Base-by-base conservation (phyloP, 306 rosid genomes). In the Ceratonia siliqua region DNA sequence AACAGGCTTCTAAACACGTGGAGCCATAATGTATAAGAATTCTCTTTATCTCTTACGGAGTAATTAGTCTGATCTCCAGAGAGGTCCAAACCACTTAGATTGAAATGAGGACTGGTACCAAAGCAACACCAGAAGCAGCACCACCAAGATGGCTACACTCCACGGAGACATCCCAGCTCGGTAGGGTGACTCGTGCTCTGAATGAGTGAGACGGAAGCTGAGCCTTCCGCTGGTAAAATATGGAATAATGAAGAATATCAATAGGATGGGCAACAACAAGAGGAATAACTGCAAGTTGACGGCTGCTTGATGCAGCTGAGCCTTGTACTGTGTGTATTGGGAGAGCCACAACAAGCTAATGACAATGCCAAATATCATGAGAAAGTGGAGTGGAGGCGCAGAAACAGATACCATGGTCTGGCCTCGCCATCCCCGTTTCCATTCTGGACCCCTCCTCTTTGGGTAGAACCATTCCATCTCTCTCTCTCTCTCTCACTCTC, bases 311-410 rank as follows among this genome's bases (percentile, higher is more conserved):
- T 79, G 76, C 39, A 81, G 7, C 30, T 85, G 92, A 63, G 89
- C 59, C 75, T 79, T 77, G 73, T 88, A 76, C 66, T 81, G 74
- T 2, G 80, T 57, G 83, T 71, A 75, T 3, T 76, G 87, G 42
- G 98, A 91, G 33, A 89, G 46, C 83, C 90, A 93, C 24, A 93
- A 78, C 53, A 91, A 82, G 42, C 62, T 55, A 50, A 88, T 59
- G 64, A 91, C 98, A 49, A 93, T 89, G 69, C 79, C 89, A 38
- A 93, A 88, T 45, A 93, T 79, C 42, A 83, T 58, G 10, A 91
- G 73, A 66, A 93, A 76, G 35, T 85, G 98, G 14, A 78, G 68
- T 0, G 96, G 79, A 46, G 92, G 97, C 17, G 88, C 64, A 4
- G 92, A 89, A 20, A 88, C 75, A 55, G 89, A 81, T 79, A 78